Base-by-base conservation (phyloP, 1,284 basidiomycete genomes). In the Microbotryum violaceum region DNA sequence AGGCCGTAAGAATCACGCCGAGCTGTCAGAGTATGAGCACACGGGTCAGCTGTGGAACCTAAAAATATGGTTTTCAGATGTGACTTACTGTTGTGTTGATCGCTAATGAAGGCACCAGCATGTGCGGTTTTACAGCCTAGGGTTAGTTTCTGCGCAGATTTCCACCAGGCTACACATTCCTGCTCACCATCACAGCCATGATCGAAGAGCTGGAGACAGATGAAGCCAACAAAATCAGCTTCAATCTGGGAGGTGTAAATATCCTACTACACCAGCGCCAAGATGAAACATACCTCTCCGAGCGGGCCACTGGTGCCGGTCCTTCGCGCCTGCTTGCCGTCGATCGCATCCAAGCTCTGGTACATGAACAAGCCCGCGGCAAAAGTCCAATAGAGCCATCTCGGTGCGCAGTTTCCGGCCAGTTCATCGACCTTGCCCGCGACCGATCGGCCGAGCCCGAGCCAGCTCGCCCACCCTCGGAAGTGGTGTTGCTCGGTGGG, bases 271-370 rank as follows among this genome's bases (percentile, higher is more conserved):
- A 27, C 6, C 27, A 27, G 31, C 31, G 31, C 31, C 31, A 31
- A 31, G 31, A 31, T 31, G 9, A 31, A 29, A 20, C 63, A 27
- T 14, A 65, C 63, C 37, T 42, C 37, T 42, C 37, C 37, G 16
- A 53, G 78, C 4, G 94, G 94, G 4, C 93, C 91, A 23, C 92
- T 88, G 89, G 97, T 97, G 4, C 90, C 90, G 0, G 92, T 96
- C 58, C 93, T 78, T 57, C 94, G 80, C 16, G 94, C 94, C 77
- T 98, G 94, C 76, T 74, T 74, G 18, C 76, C 90, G 71, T 93
- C 90, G 60, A 92, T 89, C 14, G 89, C 85, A 74, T 90, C 91
- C 63, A 91, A 82, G 62, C 83, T 89, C 77, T 98, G 94, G 74
- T 98, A 98, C 64, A 88, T 77, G 74, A 97, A 98, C 59, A 98